Base-by-base conservation (phyloP, 495 filamentous ascomycete genomes). In the Aspergillus bertholletiae region DNA sequence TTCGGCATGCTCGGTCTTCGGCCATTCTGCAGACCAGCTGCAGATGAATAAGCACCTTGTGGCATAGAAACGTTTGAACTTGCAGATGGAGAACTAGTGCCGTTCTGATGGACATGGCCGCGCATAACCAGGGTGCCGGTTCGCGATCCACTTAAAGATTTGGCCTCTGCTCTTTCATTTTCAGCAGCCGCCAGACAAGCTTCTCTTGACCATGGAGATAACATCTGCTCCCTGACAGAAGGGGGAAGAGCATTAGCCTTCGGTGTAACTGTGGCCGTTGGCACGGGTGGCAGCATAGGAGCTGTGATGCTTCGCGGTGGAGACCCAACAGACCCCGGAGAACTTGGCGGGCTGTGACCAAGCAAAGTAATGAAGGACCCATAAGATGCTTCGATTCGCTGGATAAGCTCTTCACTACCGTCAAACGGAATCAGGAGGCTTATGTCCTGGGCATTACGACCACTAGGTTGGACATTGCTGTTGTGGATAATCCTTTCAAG, bases 181-280 rank as follows among this genome's bases (percentile, higher is more conserved):
- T 90, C 86, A 26, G 85, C 77, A 20, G 77, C 78, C 7, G 83
- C 80, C 26, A 96, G 70, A 45, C 85, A 87, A 7, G 74, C 69
- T 55, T 94, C 89, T 57, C 83, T 84, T 34, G 79, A 85, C 92
- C 92, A 97, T 27, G 87, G 80, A 12, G 84, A 76, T 61, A 92
- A 77, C 75, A 90, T 78, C 58, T 88, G 82, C 45, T 93, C 88
- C 55, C 78, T 84, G 52, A 88, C 80, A 17, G 37, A 18, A 1
- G 62, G 46, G 2, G 71, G 60, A 24, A 59, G 79, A 70, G 57
- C 75, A 68, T 32, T 78, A 44, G 45, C 75, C 69, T 54, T 72
- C 45, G 46, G 68, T 55, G 27, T 64, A 57, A 72, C 63, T 28
- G 59, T 58, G 18, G 59, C 26, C 5, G 55, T 48, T 7, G 65